Evolutionary conservation across 2,329 filamentous ascomycete genomes (phyloP), one percentile per base, ranked within the genome.

Genomic region (Xylariaceae sp.): DNA sequence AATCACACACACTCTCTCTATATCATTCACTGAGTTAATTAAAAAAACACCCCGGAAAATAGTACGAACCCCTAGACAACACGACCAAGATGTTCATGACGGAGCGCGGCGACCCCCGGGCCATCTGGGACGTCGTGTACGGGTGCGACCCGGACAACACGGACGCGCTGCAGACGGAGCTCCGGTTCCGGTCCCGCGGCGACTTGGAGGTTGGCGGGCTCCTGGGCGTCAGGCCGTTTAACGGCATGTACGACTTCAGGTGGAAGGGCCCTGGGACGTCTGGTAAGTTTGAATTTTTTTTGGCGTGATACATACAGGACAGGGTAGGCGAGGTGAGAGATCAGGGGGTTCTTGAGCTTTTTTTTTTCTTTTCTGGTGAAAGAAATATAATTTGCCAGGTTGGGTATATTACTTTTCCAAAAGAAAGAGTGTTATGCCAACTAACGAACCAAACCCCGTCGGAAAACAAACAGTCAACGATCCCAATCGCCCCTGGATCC

Each of bases 11-110:
- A n/a, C n/a, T n/a, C n/a, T n/a, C n/a, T n/a, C n/a, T n/a, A n/a
- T n/a, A n/a, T n/a, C n/a, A n/a, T n/a, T n/a, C n/a, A n/a, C n/a
- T n/a, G n/a, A n/a, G n/a, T n/a, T n/a, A n/a, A n/a, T n/a, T n/a
- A n/a, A n/a, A n/a, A n/a, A n/a, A n/a, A n/a, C n/a, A n/a, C n/a
- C n/a, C n/a, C n/a, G 11, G 21, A 23, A 28, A 33, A 6, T 36
- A 67, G 65, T 67, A 67, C 42, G 60, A 62, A 15, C 50, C 51
- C n/a, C 53, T 57, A 19, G 66, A 70, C 47, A 65, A 70, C 47
- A 70, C 67, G 3, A 70, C 66, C 28, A 70, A 70, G 52, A 59
- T 69, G 49, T 70, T 70, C 54, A 68, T 69, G 62, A 69, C 67
- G 2, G 59, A 66, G 18, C 63, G 67, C 2, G 59, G 59, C 6